Evolutionary conservation across 345 rosid species (phyloP).

Genomic region (Psidium friedrichsthalianum): DNA sequence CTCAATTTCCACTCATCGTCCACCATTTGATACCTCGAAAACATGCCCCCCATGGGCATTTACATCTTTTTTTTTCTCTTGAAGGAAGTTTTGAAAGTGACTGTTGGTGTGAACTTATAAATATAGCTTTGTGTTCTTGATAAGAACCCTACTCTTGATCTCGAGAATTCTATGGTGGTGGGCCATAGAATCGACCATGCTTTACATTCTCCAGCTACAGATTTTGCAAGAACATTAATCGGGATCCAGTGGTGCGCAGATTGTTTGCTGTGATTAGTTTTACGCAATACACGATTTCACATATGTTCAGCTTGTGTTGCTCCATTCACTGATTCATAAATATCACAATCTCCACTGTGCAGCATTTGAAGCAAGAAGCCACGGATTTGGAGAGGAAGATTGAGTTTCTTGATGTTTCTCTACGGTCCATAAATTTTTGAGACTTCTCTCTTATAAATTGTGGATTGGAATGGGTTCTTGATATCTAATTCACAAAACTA

Average conservation of each 20-base stretch:
- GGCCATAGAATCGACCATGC: background rate
- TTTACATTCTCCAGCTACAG: background rate
- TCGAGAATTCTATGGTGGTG: background rate
- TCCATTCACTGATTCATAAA: background rate
- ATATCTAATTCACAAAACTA: background rate
- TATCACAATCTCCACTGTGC: conserved; percentile 7
- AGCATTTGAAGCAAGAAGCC: conserved; percentile 35
- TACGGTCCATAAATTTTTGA: conserved; percentile 20
- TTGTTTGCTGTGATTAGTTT: background rate
- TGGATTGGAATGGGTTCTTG: background rate
- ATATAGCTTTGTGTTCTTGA: background rate
- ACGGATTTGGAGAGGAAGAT: conserved; percentile 29
- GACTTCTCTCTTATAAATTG: background rate
- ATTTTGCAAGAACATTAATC: background rate
- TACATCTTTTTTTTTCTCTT: background rate
- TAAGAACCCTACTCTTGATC: background rate
- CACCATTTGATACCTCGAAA: background rate
- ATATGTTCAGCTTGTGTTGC: background rate
- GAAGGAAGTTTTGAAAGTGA: background rate
- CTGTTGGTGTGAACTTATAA: background rate
- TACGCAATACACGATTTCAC: background rate
- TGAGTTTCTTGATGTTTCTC: conserved; percentile 35
- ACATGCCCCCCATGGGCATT: background rate
- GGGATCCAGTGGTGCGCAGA: background rate
- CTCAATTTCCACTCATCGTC: background rate